phyloP scores from a whole-genome alignment of 148 eudicot genomes.

The Cornus florida region DNA sequence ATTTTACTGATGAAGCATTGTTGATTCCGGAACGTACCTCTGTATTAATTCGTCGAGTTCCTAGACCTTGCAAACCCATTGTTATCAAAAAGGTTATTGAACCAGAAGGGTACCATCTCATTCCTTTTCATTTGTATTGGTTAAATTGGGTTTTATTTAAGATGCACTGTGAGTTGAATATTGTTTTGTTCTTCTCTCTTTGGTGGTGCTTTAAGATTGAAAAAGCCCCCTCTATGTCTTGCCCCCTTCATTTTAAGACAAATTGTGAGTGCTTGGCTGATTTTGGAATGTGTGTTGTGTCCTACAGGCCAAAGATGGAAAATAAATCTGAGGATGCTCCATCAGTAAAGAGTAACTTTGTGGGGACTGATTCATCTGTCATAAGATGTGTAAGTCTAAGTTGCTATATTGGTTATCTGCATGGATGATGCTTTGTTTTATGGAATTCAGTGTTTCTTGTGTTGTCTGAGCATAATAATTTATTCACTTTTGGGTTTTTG shows the following conservation, averaged over 20 bases:
- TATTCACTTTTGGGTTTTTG: slow-evolving; percentile 1
- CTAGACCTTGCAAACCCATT: slow-evolving; percentile 82
- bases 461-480: too few species aligned
- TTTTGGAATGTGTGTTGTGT: slow-evolving; percentile 14
- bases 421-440: not conserved
- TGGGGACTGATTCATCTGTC: slow-evolving; percentile 45
- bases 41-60: slow-evolving; percentile 85
- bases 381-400: slow-evolving; percentile 43
- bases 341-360: slow-evolving; percentile 19
- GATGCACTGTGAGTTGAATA: not conserved
- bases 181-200: not conserved
- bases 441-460: not conserved
- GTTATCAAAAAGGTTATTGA: too few species aligned
- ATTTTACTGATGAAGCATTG: slow-evolving; percentile 79
- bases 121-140: slow-evolving; percentile 26
- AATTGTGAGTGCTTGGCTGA: slow-evolving; percentile 3
- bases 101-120: slow-evolving; percentile 53
- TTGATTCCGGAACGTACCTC: slow-evolving; percentile 85
- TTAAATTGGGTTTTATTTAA: not conserved
- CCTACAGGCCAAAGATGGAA: slow-evolving; percentile 62
- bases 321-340: slow-evolving; percentile 46
- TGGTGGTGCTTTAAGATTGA: slow-evolving; percentile 6
- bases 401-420: not conserved
- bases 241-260: not conserved
- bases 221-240: not conserved